Conservation (phyloP, 495 filamentous ascomycete species). For the Penicillium parvum region DNA sequence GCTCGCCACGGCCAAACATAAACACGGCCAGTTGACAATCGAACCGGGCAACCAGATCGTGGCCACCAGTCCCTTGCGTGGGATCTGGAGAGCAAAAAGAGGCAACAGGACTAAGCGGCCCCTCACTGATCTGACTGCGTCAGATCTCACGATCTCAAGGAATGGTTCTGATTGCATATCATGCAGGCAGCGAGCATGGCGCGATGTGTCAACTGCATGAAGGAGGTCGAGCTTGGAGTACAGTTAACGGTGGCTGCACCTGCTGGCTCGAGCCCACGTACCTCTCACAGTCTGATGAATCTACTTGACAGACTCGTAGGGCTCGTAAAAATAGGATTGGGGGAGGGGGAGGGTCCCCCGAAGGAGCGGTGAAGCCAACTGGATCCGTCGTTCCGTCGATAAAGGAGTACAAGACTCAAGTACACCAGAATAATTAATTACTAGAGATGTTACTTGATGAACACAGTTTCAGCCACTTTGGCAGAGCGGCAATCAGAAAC, state of each 20-base stretch:
- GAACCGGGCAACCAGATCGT: slow-evolving; percentile 9
- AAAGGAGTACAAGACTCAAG: too few species aligned
- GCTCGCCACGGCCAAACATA: slow-evolving; percentile 1
- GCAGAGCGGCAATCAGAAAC: not conserved
- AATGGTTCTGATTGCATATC: slow-evolving; percentile 1
- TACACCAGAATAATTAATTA: too few species aligned
- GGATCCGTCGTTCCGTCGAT: too few species aligned
- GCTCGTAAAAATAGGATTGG: not conserved
- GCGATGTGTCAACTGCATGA: slow-evolving; percentile 19
- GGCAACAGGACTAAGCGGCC: slow-evolving; percentile 7
- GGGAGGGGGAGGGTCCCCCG: not conserved
- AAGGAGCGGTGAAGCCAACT: slow-evolving; percentile 23
- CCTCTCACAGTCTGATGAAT: not conserved
- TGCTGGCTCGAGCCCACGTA: not conserved
- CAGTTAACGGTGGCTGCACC: slow-evolving; percentile 13
- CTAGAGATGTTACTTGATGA: too few species aligned
- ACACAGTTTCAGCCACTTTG: not conserved
- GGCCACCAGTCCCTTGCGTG: slow-evolving; percentile 18
- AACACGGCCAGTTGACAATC: slow-evolving; percentile 14
- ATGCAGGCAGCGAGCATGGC: slow-evolving; percentile 13
- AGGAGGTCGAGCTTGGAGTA: slow-evolving; percentile 13
- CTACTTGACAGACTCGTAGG: not conserved
- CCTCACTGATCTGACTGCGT: slow-evolving; percentile 11
- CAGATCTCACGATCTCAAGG: slow-evolving; percentile 2
- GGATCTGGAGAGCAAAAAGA: too few species aligned